A percentile compares a stretch with the other conserved stretches of the same genome.
phyloP scores from a whole-genome alignment of 495 filamentous ascomycete species.

The Aspergillus taichungensis region DNA sequence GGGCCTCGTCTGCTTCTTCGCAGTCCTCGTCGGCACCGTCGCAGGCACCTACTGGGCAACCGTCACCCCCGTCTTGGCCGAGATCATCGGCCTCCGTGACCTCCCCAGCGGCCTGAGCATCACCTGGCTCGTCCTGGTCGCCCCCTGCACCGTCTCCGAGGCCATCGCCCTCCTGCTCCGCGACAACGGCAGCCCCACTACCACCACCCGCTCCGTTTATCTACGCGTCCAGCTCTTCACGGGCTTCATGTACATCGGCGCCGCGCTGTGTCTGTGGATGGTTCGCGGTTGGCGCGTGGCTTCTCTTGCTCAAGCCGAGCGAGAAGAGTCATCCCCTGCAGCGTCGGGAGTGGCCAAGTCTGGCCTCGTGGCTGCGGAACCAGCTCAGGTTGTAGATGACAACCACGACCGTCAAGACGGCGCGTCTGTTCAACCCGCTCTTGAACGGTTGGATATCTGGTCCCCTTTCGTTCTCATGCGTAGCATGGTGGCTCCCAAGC shows the following conservation, averaged over 20 bases:
- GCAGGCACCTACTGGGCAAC: slow-evolving; percentile 66
- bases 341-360: not conserved
- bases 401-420: too few species aligned
- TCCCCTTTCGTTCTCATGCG: slow-evolving; percentile 18
- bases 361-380: too few species aligned
- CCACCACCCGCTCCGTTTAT: slow-evolving; percentile 36
- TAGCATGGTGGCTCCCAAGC: slow-evolving; percentile 27
- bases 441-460: slow-evolving; percentile 12
- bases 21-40: slow-evolving; percentile 59
- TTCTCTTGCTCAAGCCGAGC: slow-evolving; percentile 36
- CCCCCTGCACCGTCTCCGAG: slow-evolving; percentile 69
- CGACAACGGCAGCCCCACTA: slow-evolving; percentile 13
- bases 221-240: slow-evolving; percentile 58
- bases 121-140: slow-evolving; percentile 64
- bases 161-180: slow-evolving; percentile 64
- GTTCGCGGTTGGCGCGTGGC: slow-evolving; percentile 50
- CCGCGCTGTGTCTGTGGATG: slow-evolving; percentile 41
- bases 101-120: slow-evolving; percentile 66
- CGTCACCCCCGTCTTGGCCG: slow-evolving; percentile 62
- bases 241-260: slow-evolving; percentile 57
- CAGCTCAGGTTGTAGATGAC: too few species aligned
- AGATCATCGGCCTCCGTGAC: slow-evolving; percentile 65
- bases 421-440: too few species aligned
- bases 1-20: slow-evolving; percentile 61
- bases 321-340: slow-evolving; percentile 6